phyloP scores from a whole-genome alignment of 75 land plant genomes.

The Chamaecyparis obtusa region DNA sequence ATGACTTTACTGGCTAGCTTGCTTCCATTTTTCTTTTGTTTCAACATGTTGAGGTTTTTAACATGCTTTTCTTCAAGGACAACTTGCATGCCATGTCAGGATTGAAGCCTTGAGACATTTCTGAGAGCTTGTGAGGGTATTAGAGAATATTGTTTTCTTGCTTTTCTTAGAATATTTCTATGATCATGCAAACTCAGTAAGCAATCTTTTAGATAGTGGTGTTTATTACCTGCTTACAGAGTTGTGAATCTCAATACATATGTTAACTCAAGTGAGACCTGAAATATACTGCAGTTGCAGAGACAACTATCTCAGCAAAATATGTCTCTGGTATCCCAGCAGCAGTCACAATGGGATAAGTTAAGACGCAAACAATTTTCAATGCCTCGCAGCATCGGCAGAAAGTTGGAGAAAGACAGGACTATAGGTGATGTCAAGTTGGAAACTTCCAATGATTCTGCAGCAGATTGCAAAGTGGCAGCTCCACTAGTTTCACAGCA shows the following conservation, averaged over 20 bases:
- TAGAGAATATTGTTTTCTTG: not conserved
- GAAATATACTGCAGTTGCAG: slow-evolving; percentile 26
- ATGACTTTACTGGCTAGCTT: not conserved
- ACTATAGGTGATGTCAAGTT: slow-evolving; percentile 47
- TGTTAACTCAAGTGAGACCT: not conserved
- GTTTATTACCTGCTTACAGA: not conserved
- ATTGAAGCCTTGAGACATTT: not conserved
- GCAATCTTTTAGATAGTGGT: not conserved
- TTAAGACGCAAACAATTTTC: slow-evolving; percentile 29
- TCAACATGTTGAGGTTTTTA: not conserved
- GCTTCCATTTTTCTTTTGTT: not conserved
- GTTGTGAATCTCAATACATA: not conserved
- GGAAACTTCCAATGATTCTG: slow-evolving; percentile 39
- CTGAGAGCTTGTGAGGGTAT: not conserved
- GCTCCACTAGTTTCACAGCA: slow-evolving; percentile 14
- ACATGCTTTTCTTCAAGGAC: not conserved
- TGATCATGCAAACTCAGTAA: not conserved
- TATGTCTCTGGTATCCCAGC: slow-evolving; percentile 37
- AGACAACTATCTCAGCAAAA: slow-evolving; percentile 56
- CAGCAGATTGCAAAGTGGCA: slow-evolving; percentile 30
- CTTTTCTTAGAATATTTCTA: not conserved
- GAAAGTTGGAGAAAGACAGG: slow-evolving; percentile 39
- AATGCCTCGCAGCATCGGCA: slow-evolving; percentile 21
- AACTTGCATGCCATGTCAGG: not conserved
- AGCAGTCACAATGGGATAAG: slow-evolving; percentile 36